These are phyloP conservation scores for Pleurotus tuber-regium DNA, from an alignment of 768 basidiomycete genomes.

Conservation along the genomic window DNA sequence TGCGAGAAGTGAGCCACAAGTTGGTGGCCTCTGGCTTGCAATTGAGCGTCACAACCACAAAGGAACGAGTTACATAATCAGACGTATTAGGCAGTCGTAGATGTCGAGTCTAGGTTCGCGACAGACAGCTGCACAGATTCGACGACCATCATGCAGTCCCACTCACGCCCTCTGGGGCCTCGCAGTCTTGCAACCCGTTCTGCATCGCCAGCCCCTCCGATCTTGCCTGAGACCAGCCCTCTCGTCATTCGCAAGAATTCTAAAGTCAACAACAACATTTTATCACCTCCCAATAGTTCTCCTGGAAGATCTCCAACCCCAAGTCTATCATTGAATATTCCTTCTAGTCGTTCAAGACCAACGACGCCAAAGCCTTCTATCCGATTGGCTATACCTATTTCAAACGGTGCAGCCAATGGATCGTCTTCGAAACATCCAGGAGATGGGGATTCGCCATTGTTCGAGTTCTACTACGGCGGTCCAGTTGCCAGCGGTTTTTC, in stretches of 20 bases:
- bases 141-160: slow-evolving; percentile 26
- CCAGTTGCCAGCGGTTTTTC: slow-evolving; percentile 25
- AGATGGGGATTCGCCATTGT: slow-evolving; percentile 26
- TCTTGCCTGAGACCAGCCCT: slow-evolving; percentile 25
- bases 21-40: not conserved
- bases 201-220: slow-evolving; percentile 18
- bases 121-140: slow-evolving; percentile 10
- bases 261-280: slow-evolving; percentile 18
- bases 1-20: not conserved
- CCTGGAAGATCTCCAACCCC: slow-evolving; percentile 30
- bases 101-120: slow-evolving; percentile 2
- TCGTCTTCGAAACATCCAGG: slow-evolving; percentile 10
- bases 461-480: slow-evolving; percentile 43
- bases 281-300: slow-evolving; percentile 12
- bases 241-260: slow-evolving; percentile 26
- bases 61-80: not conserved
- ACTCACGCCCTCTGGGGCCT: slow-evolving; percentile 34
- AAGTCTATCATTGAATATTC: slow-evolving; percentile 25
- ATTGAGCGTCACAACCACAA: not conserved
- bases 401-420: slow-evolving; percentile 18
- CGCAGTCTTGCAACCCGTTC: slow-evolving; percentile 17
- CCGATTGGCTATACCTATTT: slow-evolving; percentile 26
- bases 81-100: not conserved
- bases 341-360: slow-evolving; percentile 22
- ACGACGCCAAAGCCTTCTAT: slow-evolving; percentile 30